Evolutionary conservation across 2,329 filamentous ascomycete genomes (phyloP), one percentile per base, ranked within the genome.

Genomic region (Escovopsis weberi): DNA sequence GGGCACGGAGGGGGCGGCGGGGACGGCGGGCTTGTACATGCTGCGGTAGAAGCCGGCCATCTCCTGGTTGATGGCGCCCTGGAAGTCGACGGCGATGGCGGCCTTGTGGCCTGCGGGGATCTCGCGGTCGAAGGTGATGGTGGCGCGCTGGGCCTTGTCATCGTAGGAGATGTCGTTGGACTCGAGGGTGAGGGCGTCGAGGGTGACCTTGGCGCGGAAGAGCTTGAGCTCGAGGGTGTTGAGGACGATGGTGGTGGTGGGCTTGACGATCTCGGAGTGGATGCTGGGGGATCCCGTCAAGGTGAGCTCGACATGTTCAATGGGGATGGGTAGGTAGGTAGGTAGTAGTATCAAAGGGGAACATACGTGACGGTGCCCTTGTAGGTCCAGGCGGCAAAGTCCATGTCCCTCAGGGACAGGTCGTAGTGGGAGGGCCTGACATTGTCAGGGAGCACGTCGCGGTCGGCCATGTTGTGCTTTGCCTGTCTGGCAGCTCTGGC

Each of bases 21-120:
- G 68, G 34, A 74, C 78, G 42, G 74, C 66, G 15, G 88, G 85
- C 69, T 86, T 94, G 66, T 98, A 98, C 67, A 91, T 87, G 56
- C 85, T 88, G 50, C 87, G 80, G 64, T 91, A 94, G 70, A 94
- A 94, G 35, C 88, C 87, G 45, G 85, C 82, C 86, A 94, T 94
- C 50, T 82, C 76, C 57, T 85, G 85, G 69, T 94, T 94, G 63
- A 94, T 82, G 45, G 73, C 80, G 46, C 85, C 88, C 53, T 82
- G 73, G 56, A 91, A 94, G 18, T 77, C 71, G 56, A 94, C 75
- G 38, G 72, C 68, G 36, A 94, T 62, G 5, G 69, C 59, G 23
- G 81, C 80, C 58, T 83, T 78, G 46, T 78, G 69, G 23, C 80
- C 72, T 30, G 74, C 68, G 15, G 80, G 72, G 32, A 95, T 67